Percentiles rank a stretch among this genome's conserved stretches.
Evolutionary conservation across 345 rosid species (phyloP).

Genomic region (Nephelium lappaceum): DNA sequence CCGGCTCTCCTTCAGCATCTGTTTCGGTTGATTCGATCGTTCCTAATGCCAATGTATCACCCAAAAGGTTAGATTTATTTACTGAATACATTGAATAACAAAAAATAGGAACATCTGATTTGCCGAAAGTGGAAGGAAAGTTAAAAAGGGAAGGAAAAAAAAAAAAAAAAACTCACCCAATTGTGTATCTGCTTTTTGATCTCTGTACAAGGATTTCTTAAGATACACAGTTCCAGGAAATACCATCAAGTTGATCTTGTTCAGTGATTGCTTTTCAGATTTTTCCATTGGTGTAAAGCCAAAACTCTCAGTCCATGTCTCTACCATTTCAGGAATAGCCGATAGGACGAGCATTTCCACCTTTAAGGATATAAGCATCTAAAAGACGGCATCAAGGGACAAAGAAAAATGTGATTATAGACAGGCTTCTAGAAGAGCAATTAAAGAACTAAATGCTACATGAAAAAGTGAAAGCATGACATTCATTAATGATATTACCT

Average conservation of each 20-base stretch:
- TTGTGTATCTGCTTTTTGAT: constrained; percentile 30
- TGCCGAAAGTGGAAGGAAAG: not conserved
- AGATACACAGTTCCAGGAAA: constrained; percentile 80
- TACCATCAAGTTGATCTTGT: constrained; percentile 74
- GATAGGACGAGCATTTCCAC: constrained; percentile 89
- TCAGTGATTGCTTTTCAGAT: constrained; percentile 60
- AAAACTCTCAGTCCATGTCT: constrained; percentile 87
- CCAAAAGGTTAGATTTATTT: not conserved
- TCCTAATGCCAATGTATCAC: constrained; percentile 10
- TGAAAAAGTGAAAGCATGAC: no score
- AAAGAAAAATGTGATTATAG: not conserved
- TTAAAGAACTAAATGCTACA: not conserved
- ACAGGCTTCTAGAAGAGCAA: not conserved
- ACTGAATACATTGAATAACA: constrained; percentile 3
- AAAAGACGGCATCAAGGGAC: constrained; percentile 23
- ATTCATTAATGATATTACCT: not conserved
- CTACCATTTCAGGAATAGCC: constrained; percentile 77
- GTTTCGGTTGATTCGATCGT: constrained; percentile 8
- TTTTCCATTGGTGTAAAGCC: constrained; percentile 63
- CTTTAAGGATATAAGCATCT: constrained; percentile 75
- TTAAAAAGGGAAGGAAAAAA: no score
- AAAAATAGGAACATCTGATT: not conserved
- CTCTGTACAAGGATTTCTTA: constrained; percentile 51
- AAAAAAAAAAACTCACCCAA: constrained; percentile 36
- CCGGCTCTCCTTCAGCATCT: constrained; percentile 12